Evolutionary conservation across 2,329 filamentous ascomycete genomes (phyloP).

Genomic region (Colletotrichum higginsianum): DNA sequence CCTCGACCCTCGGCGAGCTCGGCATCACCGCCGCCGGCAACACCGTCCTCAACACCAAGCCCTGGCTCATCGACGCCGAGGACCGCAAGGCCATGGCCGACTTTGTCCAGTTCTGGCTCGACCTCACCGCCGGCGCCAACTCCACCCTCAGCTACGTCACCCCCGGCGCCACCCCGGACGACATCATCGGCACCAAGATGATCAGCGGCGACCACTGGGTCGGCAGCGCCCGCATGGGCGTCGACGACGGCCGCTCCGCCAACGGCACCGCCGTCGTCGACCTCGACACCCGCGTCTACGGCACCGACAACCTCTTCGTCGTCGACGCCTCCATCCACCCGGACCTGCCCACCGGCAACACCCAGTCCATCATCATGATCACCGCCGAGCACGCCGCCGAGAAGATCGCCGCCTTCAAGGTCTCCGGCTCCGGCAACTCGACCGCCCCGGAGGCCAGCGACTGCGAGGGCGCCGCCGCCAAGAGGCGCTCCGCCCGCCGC

Average conservation of each 20-base stretch:
- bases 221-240: constrained; percentile 57
- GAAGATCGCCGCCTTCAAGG: constrained; percentile 38
- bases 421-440: constrained; percentile 24
- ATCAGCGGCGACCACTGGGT: constrained; percentile 42
- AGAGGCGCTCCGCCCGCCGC: constrained; percentile 20
- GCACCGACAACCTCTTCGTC: constrained; percentile 73
- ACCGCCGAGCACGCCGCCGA: constrained; percentile 42
- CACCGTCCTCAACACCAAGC: constrained; percentile 44
- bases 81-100: constrained; percentile 44
- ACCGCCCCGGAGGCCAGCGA: constrained; percentile 5
- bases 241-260: constrained; percentile 54
- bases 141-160: constrained; percentile 36
- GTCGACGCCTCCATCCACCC: constrained; percentile 76
- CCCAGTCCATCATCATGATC: constrained; percentile 43
- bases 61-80: constrained; percentile 45
- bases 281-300: constrained; percentile 69
- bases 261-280: constrained; percentile 70
- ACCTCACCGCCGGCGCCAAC: constrained; percentile 38
- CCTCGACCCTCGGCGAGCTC: constrained; percentile 45
- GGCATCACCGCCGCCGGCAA: constrained; percentile 45
- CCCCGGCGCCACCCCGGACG: constrained; percentile 32
- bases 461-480: not conserved
- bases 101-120: constrained; percentile 38
- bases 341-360: constrained; percentile 49
- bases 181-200: constrained; percentile 36